Conservation (phyloP, 148 eudicot species). For the Chenopodium quinoa region DNA sequence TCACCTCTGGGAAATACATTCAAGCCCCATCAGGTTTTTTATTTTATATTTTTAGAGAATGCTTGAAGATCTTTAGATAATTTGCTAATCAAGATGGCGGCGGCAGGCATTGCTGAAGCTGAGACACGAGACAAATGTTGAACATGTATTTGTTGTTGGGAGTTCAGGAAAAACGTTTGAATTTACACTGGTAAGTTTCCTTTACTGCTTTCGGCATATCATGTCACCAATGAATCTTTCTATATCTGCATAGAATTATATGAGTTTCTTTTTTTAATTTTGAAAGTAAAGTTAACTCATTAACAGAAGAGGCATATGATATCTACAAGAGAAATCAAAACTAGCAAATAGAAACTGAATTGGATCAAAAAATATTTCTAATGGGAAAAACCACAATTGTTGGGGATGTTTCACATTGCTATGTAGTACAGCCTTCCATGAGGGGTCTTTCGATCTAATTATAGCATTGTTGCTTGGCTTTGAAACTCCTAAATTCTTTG, state of each 20-base stretch:
- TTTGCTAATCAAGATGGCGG: constrained; percentile 23
- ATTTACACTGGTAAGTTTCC: constrained; percentile 55
- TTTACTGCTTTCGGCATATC: neutral
- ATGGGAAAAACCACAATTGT: too few species aligned
- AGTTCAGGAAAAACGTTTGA: constrained; percentile 65
- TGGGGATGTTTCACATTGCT: too few species aligned
- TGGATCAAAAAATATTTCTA: too few species aligned
- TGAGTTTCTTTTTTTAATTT: neutral
- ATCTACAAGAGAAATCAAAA: too few species aligned
- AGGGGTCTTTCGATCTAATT: too few species aligned
- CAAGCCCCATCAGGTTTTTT: constrained; percentile 84
- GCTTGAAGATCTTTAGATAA: neutral
- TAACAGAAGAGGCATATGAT: too few species aligned
- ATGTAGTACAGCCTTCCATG: too few species aligned
- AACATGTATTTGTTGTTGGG: constrained; percentile 74
- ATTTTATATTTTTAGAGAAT: neutral
- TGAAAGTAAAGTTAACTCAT: neutral
- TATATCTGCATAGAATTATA: neutral
- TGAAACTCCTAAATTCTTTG: neutral
- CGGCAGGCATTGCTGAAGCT: constrained; percentile 82
- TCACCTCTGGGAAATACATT: constrained; percentile 71
- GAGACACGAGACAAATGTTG: constrained; percentile 80
- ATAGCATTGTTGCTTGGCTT: neutral
- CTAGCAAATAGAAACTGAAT: too few species aligned
- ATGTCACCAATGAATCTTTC: neutral